Evolutionary conservation across 1,284 basidiomycete species (phyloP).

Genomic region (Ustilago vetiveriae): DNA sequence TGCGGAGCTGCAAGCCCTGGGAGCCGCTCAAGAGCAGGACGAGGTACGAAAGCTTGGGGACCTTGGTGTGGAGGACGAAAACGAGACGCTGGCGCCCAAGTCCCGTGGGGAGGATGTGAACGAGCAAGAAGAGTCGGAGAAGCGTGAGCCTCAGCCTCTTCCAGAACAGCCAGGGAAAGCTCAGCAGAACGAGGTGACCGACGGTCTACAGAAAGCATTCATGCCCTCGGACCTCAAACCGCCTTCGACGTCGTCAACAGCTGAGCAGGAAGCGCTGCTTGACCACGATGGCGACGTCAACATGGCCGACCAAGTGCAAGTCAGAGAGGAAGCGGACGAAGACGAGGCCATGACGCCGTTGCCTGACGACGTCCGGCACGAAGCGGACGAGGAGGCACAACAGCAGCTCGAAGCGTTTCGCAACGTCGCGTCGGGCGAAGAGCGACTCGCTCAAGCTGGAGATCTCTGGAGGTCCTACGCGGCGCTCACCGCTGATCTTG

Average conservation of each 20-base stretch:
- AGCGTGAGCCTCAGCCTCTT: constrained; percentile 34
- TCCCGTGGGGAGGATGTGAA: constrained; percentile 56
- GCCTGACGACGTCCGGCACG: constrained; percentile 52
- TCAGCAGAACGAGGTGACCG: constrained; percentile 57
- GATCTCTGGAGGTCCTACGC: constrained; percentile 91
- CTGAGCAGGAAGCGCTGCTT: constrained; percentile 35
- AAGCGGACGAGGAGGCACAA: constrained; percentile 60
- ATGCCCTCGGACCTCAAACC: constrained; percentile 55
- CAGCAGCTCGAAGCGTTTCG: constrained; percentile 70
- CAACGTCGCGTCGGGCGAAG: constrained; percentile 73
- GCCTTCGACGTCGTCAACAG: constrained; percentile 11
- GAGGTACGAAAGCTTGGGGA: constrained; percentile 75
- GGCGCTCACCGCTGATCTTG: constrained; percentile 87
- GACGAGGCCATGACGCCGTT: constrained; percentile 55
- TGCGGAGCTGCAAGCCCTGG: constrained; percentile 87
- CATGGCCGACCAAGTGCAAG: constrained; percentile 71
- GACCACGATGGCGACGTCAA: constrained; percentile 40
- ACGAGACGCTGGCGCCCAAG: constrained; percentile 63
- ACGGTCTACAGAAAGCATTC: constrained; percentile 54
- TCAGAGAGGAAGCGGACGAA: constrained; percentile 68
- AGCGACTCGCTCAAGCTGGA: constrained; percentile 74
- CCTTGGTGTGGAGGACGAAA: constrained; percentile 55
- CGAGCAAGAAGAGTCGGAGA: constrained; percentile 25
- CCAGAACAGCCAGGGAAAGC: constrained; percentile 62
- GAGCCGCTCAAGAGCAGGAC: constrained; percentile 76